A percentile compares a stretch with the other conserved stretches of the same genome.
Conservation (phyloP, 306 rosid species). For the Vigna angularis region DNA sequence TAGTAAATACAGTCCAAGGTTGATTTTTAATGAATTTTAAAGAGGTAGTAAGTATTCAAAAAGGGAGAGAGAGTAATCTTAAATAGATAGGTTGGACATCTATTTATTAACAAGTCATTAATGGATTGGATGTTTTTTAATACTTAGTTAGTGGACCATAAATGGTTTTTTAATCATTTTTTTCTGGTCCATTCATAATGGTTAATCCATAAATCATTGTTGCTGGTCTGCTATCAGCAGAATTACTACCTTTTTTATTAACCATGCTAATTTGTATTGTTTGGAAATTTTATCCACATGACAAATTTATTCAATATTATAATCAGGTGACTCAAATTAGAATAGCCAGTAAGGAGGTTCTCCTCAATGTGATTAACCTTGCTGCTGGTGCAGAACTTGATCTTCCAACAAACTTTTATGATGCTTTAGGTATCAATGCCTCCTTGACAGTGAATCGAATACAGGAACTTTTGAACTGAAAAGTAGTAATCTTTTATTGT, state of each 20-base stretch:
- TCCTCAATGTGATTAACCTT: constrained; percentile 67
- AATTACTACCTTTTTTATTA: constrained; percentile 19
- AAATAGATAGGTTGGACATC: not conserved
- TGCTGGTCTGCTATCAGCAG: not conserved
- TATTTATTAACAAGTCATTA: not conserved
- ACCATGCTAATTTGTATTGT: constrained; percentile 27
- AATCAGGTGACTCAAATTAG: constrained; percentile 88
- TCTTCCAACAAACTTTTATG: constrained; percentile 72
- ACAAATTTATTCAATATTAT: constrained; percentile 42
- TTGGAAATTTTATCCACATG: constrained; percentile 29
- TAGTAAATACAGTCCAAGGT: not conserved
- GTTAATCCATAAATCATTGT: not conserved
- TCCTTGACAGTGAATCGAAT: constrained; percentile 31
- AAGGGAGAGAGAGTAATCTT: constrained; percentile 20
- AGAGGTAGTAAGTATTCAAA: not conserved
- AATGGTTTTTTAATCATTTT: constrained; percentile 6
- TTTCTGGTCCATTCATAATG: constrained; percentile 14
- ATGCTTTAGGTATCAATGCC: constrained; percentile 67
- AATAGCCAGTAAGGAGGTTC: constrained; percentile 64
- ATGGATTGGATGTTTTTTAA: not conserved
- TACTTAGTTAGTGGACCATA: not conserved
- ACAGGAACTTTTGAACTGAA: constrained; percentile 39
- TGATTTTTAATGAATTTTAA: constrained; percentile 10
- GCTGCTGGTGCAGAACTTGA: constrained; percentile 76
- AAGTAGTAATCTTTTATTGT: constrained; percentile 38